phyloP scores from a whole-genome alignment of 192 early-diverging fungal species.

The Linnemannia schmuckeri region DNA sequence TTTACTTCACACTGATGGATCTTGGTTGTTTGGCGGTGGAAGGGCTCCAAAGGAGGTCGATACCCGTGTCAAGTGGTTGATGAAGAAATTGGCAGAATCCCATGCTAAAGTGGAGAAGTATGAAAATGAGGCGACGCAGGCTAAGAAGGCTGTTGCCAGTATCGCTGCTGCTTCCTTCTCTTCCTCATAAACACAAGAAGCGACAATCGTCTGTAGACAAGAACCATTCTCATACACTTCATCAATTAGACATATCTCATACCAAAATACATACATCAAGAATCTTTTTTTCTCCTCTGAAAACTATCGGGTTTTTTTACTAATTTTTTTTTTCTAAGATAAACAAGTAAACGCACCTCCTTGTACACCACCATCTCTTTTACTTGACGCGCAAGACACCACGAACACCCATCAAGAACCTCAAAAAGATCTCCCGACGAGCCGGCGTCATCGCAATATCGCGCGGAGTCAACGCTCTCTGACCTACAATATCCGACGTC shows the following conservation, averaged over 20 bases:
- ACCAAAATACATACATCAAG: not conserved
- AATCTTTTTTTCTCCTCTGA: not conserved
- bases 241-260: no score
- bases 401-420: constrained; percentile 74
- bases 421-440: constrained; percentile 52
- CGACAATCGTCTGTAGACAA: not conserved
- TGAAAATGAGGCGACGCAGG: constrained; percentile 48
- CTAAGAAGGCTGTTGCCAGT: constrained; percentile 41
- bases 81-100: constrained; percentile 65
- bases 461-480: constrained; percentile 55
- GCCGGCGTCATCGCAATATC: constrained; percentile 55
- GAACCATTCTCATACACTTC: no score
- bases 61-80: constrained; percentile 70
- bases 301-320: not conserved
- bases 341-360: not conserved
- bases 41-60: constrained; percentile 69
- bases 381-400: constrained; percentile 76
- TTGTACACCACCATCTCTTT: not conserved
- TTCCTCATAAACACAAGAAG: not conserved
- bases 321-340: not conserved
- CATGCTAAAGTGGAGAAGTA: constrained; percentile 69
- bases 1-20: constrained; percentile 57
- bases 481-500: constrained; percentile 30
- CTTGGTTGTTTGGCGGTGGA: constrained; percentile 67
- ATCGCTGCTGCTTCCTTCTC: constrained; percentile 13